Percentiles rank a stretch among this genome's conserved stretches.
Evolutionary conservation across 1,139 yeast genomes (phyloP).

Genomic region (Candida pseudocylindracea): DNA sequence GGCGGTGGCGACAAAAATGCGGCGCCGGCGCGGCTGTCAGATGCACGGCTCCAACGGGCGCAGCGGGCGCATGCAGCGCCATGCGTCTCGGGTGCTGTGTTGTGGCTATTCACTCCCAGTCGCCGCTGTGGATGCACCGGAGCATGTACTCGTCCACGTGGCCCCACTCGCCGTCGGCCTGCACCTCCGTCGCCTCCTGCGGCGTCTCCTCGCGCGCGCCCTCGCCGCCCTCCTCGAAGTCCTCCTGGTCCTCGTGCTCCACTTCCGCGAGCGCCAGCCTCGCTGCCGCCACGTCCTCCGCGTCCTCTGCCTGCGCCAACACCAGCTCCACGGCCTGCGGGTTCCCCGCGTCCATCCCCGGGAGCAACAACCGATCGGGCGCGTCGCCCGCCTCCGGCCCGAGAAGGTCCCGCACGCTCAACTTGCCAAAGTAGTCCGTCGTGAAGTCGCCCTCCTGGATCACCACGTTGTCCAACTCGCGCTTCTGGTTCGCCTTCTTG

Average conservation of each 20-base stretch:
- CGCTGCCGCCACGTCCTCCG: constrained; percentile 87
- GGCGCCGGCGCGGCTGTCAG: too few relatives aligned
- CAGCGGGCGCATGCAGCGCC: too few relatives aligned
- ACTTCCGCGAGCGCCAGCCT: constrained; percentile 72
- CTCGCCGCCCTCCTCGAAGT: constrained; percentile 17
- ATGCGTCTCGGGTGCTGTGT: too few relatives aligned
- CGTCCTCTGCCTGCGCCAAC: constrained; percentile 90
- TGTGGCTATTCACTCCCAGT: constrained; percentile 18
- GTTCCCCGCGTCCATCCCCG: constrained; percentile 10
- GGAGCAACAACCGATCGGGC: too few relatives aligned
- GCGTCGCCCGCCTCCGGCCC: too few relatives aligned
- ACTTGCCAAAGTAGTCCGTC: constrained; percentile 80
- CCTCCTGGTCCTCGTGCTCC: constrained; percentile 72
- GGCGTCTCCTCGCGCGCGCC: constrained; percentile 4
- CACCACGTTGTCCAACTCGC: constrained; percentile 85
- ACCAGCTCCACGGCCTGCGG: constrained; percentile 24
- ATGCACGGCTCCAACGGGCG: too few relatives aligned
- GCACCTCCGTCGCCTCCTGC: constrained; percentile 9
- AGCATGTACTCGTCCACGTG: constrained; percentile 96
- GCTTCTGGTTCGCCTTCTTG: constrained; percentile 86
- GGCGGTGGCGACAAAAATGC: too few relatives aligned
- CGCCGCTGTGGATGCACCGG: constrained; percentile 68
- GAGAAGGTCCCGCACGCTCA: constrained; percentile 74
- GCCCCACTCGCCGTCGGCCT: constrained; percentile 57
- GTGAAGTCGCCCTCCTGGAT: constrained; percentile 98